phyloP scores from a whole-genome alignment of 805 yeast genomes.

The Barnettozyma siamensis region DNA sequence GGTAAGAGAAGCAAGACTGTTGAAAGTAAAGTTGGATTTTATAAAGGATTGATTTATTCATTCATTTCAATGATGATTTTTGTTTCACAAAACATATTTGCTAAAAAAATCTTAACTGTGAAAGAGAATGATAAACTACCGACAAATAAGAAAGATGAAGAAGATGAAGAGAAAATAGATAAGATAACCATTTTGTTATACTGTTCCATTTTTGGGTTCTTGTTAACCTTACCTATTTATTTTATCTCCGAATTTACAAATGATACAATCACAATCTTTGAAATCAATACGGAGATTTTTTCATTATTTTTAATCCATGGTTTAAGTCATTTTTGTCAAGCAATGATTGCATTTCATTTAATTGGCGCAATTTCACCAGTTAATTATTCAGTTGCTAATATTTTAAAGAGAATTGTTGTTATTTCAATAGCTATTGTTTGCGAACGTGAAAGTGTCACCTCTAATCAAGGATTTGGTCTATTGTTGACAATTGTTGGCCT shows the following conservation, averaged over 20 bases:
- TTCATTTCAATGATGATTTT: conserved; percentile 48
- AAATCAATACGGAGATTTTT: conserved; percentile 26
- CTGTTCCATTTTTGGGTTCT: conserved; percentile 66
- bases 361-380: conserved; percentile 70
- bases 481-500: conserved; percentile 53
- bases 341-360: conserved; percentile 69
- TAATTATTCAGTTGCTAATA: conserved; percentile 74
- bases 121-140: conserved; percentile 23
- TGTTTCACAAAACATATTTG: conserved; percentile 74
- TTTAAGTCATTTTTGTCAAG: conserved; percentile 62
- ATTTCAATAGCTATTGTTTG: conserved; percentile 59
- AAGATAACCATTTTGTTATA: conserved; percentile 66
- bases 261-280: conserved; percentile 23
- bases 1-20: conserved; percentile 22
- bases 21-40: conserved; percentile 12
- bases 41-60: conserved; percentile 33
- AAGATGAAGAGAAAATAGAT: conserved; percentile 44
- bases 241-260: conserved; percentile 44
- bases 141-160: conserved; percentile 18
- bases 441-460: conserved; percentile 42
- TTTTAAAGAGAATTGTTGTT: conserved; percentile 66
- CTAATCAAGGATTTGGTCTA: conserved; percentile 49
- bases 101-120: conserved; percentile 62
- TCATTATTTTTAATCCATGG: conserved; percentile 55
- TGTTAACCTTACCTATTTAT: conserved; percentile 63